A percentile compares a stretch with the other conserved stretches of the same genome.
These are phyloP conservation scores for Tylopilus plumbeoviolaceoides DNA, from an alignment of 768 basidiomycete species.

Conservation along the genomic window DNA sequence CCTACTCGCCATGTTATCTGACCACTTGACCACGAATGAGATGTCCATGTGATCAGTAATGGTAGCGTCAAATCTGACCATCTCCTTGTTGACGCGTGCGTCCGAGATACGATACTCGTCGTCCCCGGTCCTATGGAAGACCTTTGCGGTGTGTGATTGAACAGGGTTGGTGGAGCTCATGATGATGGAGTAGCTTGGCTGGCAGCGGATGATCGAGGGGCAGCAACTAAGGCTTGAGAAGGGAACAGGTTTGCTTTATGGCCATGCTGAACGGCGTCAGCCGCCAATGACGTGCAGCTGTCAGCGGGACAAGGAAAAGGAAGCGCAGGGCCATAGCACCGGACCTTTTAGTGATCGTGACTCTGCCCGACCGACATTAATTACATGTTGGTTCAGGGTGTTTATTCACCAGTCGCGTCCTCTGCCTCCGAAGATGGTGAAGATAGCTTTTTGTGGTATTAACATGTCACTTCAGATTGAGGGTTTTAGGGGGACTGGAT, in stretches of 20 bases:
- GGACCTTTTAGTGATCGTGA: too few species aligned
- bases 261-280: conserved; percentile 2
- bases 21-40: not conserved
- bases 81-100: not conserved
- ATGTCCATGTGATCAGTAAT: not conserved
- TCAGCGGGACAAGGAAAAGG: too few species aligned
- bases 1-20: not conserved
- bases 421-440: too few species aligned
- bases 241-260: not conserved
- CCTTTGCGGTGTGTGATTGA: not conserved
- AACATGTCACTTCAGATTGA: too few species aligned
- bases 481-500: too few species aligned
- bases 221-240: not conserved
- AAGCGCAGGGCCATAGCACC: too few species aligned
- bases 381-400: too few species aligned
- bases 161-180: not conserved
- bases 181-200: not conserved
- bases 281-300: not conserved
- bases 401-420: too few species aligned
- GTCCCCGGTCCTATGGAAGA: not conserved
- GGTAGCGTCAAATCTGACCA: not conserved
- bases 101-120: not conserved
- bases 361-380: too few species aligned
- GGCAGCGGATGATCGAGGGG: not conserved
- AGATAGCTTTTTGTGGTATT: too few species aligned